A percentile compares a stretch with the other conserved stretches of the same genome.
Conservation (phyloP, 441 rosid genomes). For the Pelargonium citronellum region DNA sequence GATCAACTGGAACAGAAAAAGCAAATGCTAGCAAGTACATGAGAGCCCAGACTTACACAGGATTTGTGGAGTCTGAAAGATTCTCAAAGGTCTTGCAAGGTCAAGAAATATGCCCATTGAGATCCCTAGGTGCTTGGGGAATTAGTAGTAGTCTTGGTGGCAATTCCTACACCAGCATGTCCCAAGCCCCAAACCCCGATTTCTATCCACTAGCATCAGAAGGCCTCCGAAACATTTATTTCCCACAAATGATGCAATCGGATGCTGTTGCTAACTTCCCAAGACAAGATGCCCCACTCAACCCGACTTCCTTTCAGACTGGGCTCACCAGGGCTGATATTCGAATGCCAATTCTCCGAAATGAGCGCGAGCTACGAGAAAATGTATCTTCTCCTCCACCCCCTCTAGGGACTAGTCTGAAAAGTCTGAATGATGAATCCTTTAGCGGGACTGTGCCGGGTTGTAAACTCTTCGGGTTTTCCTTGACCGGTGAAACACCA, state of each 20-base stretch:
- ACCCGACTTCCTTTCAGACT: constrained; percentile 20
- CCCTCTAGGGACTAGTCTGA: constrained; percentile 29
- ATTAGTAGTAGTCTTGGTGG: constrained; percentile 28
- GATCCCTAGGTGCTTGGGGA: constrained; percentile 51
- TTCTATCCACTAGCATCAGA: constrained; percentile 44
- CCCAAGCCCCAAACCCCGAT: constrained; percentile 43
- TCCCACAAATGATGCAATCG: constrained; percentile 22
- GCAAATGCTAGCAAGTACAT: constrained; percentile 33
- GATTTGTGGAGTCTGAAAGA: constrained; percentile 53
- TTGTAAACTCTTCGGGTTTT: constrained; percentile 82
- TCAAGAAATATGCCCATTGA: constrained; percentile 84
- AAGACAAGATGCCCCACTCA: constrained; percentile 36
- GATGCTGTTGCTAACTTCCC: constrained; percentile 26
- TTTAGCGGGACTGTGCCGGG: constrained; percentile 39
- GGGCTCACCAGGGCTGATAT: constrained; percentile 26
- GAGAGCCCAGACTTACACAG: constrained; percentile 42
- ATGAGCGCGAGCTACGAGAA: constrained; percentile 36
- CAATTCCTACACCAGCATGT: constrained; percentile 39
- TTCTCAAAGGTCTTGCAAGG: constrained; percentile 95
- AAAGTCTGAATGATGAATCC: constrained; percentile 33
- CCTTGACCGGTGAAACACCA: constrained; percentile 53
- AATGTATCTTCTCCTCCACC: constrained; percentile 35
- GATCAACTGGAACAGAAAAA: constrained; percentile 40
- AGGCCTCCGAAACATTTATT: constrained; percentile 32
- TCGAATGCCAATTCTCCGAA: constrained; percentile 31